Evolutionary conservation across 2,329 filamentous ascomycete genomes (phyloP).

Genomic region (Fusarium heterosporum): DNA sequence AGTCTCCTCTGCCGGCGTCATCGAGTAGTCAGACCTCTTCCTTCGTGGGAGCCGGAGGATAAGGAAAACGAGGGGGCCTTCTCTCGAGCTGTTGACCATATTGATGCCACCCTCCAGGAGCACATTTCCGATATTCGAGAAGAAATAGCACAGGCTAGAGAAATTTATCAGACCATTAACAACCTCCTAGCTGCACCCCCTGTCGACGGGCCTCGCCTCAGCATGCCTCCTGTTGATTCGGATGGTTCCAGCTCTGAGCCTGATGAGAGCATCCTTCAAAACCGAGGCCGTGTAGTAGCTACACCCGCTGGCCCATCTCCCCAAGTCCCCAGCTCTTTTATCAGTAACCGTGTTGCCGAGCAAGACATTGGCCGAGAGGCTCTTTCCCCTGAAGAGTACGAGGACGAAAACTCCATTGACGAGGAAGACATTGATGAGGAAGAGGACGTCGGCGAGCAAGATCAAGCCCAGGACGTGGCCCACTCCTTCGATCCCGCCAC

Average conservation of each 20-base stretch:
- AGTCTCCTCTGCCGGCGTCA: conserved; percentile 36
- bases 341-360: conserved; percentile 42
- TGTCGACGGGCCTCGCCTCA: conserved; percentile 50
- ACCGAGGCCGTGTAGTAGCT: conserved; percentile 43
- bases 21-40: conserved; percentile 40
- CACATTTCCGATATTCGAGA: background rate
- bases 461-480: conserved; percentile 42
- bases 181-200: conserved; percentile 45
- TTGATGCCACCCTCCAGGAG: conserved; percentile 15
- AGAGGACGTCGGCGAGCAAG: conserved; percentile 40
- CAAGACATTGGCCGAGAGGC: conserved; percentile 38
- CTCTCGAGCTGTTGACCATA: conserved; percentile 29
- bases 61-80: conserved; percentile 47
- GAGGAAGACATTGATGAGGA: conserved; percentile 51
- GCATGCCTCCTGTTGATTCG: conserved; percentile 52
- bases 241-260: conserved; percentile 54
- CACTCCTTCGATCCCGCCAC: conserved; percentile 65
- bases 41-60: conserved; percentile 43
- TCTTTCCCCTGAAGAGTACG: conserved; percentile 49
- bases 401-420: conserved; percentile 48
- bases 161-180: conserved; percentile 19
- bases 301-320: conserved; percentile 30
- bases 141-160: background rate
- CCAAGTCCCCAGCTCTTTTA: conserved; percentile 49
- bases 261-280: conserved; percentile 53